Conservation (phyloP, 2,329 filamentous ascomycete genomes). For the Moelleriella libera region DNA sequence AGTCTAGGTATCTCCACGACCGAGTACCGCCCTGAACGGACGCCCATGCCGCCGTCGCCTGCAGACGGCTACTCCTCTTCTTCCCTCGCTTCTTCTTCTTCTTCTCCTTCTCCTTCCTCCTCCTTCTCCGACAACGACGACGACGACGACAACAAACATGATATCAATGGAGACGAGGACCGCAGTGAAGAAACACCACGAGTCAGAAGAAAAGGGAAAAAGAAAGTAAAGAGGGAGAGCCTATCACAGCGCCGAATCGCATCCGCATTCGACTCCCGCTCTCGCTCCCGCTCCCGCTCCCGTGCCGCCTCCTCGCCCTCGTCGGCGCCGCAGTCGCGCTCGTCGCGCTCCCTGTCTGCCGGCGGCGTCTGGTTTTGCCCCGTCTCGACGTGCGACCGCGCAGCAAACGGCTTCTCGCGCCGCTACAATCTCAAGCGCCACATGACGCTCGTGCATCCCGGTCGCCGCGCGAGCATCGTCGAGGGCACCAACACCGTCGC, state of each 20-base stretch:
- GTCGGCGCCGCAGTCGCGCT: background rate
- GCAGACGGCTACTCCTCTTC: background rate
- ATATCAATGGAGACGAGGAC: too few species aligned
- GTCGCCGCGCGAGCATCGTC: constrained; percentile 11
- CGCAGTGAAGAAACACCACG: too few species aligned
- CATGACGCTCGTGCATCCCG: constrained; percentile 22
- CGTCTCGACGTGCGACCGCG: constrained; percentile 20
- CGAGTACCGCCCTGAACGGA: constrained; percentile 16
- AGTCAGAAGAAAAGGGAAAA: constrained; percentile 3
- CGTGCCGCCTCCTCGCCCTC: constrained; percentile 4
- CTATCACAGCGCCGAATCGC: constrained; percentile 14
- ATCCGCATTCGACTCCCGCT: constrained; percentile 7
- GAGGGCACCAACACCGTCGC: too few species aligned
- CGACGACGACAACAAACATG: constrained; percentile 1
- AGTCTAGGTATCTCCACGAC: constrained; percentile 9
- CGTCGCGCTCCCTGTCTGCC: constrained; percentile 15
- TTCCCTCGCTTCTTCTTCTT: too few species aligned
- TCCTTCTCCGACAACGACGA: constrained; percentile 9
- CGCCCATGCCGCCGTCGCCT: constrained; percentile 10
- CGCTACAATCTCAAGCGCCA: constrained; percentile 22
- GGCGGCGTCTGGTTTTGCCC: constrained; percentile 21
- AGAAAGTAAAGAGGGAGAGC: constrained; percentile 3
- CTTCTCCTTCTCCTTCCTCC: background rate
- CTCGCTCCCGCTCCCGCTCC: constrained; percentile 13
- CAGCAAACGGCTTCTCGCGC: constrained; percentile 20